Evolutionary conservation across 2,329 filamentous ascomycete species (phyloP), one percentile per base, ranked within the genome.

Genomic region (Phialophora expanda): DNA sequence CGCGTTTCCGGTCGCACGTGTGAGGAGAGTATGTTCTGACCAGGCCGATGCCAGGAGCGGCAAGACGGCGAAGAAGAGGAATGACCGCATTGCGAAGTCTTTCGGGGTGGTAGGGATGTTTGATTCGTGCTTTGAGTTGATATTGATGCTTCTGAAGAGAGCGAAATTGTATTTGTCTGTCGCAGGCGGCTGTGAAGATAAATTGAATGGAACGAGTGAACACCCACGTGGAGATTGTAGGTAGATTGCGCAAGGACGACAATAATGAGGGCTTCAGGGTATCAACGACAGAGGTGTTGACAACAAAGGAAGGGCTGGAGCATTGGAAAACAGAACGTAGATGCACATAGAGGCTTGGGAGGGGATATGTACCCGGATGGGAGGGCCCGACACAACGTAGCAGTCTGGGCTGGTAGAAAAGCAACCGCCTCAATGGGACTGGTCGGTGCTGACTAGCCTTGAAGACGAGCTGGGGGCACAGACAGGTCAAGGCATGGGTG

Each of bases 21-120:
- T 34, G 20, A 69, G 53, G 34, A 71, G 65, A 34, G 56, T 48
- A 50, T 55, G 38, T 34, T 67, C 62, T 38, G 63, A 50, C 67
- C 60, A 66, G 24, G 62, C 67, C 9, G 59, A 66, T 5, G 50
- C 65, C 9, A 67, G 60, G 34, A 67, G 56, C 12, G 65, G 65
- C 14, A 69, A 62, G 8, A 48, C 59, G 3, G 62, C 57, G 28
- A 68, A 22, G 56, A 68, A 51, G 34, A 58, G 32, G 61, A 61
- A 63, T 22, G 59, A 61, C 38, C 66, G 68, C 68, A 70, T 68
- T 61, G 57, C 62, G 56, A 30, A 41, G 11, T 57, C 1, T 12
- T 55, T 55, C 24, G 28, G 22, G n/a, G 28, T 28, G 24, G n/a
- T 55, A 12, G 54, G 30, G 20, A 26, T 22, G 44, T 24, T 41